Evolutionary conservation across 2,329 filamentous ascomycete genomes (phyloP).

Genomic region (Claviceps arundinis): DNA sequence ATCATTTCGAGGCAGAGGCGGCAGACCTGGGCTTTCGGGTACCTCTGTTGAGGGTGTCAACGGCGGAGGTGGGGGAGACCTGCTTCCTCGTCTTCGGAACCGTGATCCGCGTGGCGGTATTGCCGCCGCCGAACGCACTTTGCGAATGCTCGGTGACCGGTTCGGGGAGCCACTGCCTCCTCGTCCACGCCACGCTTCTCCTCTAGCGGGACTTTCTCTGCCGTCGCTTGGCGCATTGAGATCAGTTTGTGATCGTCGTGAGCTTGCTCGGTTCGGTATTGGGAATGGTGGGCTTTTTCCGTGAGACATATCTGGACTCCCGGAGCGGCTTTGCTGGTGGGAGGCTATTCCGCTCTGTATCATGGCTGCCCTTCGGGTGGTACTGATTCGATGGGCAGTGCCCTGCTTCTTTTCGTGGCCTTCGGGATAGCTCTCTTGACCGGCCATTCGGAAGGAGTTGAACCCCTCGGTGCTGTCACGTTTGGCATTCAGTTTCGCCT

Average conservation of each 20-base stretch:
- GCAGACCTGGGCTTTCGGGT: constrained; percentile 57
- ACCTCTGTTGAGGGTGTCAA: constrained; percentile 55
- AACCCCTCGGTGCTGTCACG: constrained; percentile 29
- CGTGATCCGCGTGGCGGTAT: constrained; percentile 42
- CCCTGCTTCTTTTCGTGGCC: constrained; percentile 18
- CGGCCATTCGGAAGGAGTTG: constrained; percentile 28
- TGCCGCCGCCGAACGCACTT: constrained; percentile 70
- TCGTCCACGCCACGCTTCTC: constrained; percentile 42
- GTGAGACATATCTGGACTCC: constrained; percentile 53
- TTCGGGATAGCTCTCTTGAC: constrained; percentile 16
- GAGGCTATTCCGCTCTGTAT: constrained; percentile 66
- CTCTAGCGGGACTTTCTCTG: constrained; percentile 60
- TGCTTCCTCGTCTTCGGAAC: constrained; percentile 37
- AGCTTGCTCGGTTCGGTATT: constrained; percentile 81
- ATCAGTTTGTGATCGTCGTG: constrained; percentile 55
- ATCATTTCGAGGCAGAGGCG: constrained; percentile 60
- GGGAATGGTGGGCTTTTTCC: constrained; percentile 67
- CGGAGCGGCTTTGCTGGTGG: constrained; percentile 48
- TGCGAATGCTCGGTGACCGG: constrained; percentile 55
- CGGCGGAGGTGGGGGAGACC: constrained; percentile 51
- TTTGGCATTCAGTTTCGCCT: constrained; percentile 20
- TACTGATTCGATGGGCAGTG: constrained; percentile 31
- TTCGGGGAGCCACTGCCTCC: constrained; percentile 35
- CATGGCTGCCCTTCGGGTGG: constrained; percentile 66
- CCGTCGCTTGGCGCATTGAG: constrained; percentile 58